phyloP scores from a whole-genome alignment of 768 basidiomycete species.

The Gymnopilus dilepis region DNA sequence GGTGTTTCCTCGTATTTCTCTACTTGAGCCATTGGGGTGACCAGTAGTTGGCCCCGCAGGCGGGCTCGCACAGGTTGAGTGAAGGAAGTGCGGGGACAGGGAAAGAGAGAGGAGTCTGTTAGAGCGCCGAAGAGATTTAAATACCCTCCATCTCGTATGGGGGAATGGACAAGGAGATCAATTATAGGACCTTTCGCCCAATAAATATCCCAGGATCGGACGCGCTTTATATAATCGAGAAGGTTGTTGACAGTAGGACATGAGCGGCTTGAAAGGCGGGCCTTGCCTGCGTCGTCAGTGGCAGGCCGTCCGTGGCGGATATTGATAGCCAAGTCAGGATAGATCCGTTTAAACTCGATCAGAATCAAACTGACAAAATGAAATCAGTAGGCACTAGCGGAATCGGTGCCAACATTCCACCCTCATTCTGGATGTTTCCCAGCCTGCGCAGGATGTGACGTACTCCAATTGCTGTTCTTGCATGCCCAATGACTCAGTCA shows the following conservation, averaged over 20 bases:
- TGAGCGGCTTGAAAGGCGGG: slow-evolving; percentile 6
- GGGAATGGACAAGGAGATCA: slow-evolving; percentile 6
- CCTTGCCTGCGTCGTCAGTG: slow-evolving; percentile 8
- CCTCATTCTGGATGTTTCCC: background rate
- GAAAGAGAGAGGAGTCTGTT: background rate
- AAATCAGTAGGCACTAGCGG: background rate
- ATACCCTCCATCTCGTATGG: slow-evolving; percentile 10
- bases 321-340: background rate
- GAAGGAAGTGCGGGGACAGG: background rate
- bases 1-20: slow-evolving; percentile 23
- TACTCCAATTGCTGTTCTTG: slow-evolving; percentile 18
- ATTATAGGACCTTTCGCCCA: background rate
- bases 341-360: slow-evolving; percentile 12
- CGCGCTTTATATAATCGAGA: slow-evolving; percentile 10
- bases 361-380: slow-evolving; percentile 11
- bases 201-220: slow-evolving; percentile 10
- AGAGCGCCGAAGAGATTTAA: slow-evolving; percentile 10
- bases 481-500: slow-evolving; percentile 18
- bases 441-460: slow-evolving; percentile 23
- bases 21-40: slow-evolving; percentile 13
- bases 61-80: background rate
- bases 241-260: slow-evolving; percentile 5
- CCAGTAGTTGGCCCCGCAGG: background rate
- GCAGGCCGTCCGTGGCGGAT: slow-evolving; percentile 25
- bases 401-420: background rate